phyloP scores from a whole-genome alignment of 768 basidiomycete genomes.

The Phaeotremella skinneri region DNA sequence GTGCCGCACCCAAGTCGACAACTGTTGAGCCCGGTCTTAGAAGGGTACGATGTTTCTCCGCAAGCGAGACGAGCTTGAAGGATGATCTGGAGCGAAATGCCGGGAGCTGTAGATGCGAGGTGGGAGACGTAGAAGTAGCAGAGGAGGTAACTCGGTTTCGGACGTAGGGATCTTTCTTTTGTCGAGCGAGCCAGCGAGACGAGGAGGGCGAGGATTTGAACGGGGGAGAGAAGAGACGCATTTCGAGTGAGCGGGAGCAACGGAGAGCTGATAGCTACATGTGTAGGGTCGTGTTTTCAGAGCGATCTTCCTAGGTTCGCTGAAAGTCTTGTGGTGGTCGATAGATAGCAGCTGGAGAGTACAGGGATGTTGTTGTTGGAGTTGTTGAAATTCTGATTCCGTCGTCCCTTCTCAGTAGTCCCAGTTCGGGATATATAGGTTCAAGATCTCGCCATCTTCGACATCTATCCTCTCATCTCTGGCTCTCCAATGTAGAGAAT shows the following conservation, averaged over 20 bases:
- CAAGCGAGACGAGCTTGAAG: constrained; percentile 83
- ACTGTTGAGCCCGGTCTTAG: constrained; percentile 57
- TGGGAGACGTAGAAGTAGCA: not conserved
- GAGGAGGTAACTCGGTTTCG: constrained; percentile 25
- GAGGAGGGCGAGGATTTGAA: constrained; percentile 39
- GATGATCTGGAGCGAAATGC: constrained; percentile 81
- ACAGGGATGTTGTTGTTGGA: not conserved
- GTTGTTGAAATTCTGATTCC: not conserved
- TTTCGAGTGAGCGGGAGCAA: constrained; percentile 17
- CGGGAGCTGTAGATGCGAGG: not conserved
- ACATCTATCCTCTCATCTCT: too few relatives aligned
- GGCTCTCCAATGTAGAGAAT: too few relatives aligned
- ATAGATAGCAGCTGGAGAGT: not conserved
- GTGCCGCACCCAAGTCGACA: constrained; percentile 86
- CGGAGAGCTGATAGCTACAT: constrained; percentile 3
- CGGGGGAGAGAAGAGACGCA: constrained; percentile 3
- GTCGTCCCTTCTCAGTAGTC: too few relatives aligned
- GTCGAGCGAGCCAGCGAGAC: constrained; percentile 48
- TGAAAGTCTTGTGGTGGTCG: constrained; percentile 1
- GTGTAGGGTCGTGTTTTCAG: not conserved
- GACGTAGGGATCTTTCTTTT: constrained; percentile 52
- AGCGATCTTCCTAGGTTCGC: not conserved
- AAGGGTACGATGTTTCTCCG: constrained; percentile 60
- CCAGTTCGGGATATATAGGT: too few relatives aligned
- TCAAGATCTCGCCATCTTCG: too few relatives aligned